Conservation (phyloP, 495 filamentous ascomycete species). For the Penicillium angulare region DNA sequence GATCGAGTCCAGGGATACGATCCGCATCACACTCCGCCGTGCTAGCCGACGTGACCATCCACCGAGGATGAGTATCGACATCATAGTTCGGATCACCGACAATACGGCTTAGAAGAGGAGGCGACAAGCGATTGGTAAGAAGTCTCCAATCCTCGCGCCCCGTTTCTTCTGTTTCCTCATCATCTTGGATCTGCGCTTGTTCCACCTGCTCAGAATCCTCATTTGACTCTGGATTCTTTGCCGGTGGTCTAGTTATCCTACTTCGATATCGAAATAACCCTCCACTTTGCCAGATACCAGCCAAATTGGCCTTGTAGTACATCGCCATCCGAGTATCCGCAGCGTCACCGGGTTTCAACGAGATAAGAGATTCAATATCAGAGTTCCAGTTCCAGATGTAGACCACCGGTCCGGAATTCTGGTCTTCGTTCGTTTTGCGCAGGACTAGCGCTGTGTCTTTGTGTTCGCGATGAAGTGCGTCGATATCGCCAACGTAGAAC, state of each 20-base stretch:
- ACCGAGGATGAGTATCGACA: conserved; percentile 39
- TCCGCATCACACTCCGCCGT: conserved; percentile 45
- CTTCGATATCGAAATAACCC: conserved; percentile 44
- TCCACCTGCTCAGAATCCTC: conserved; percentile 1
- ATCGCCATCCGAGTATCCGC: conserved; percentile 32
- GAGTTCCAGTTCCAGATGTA: conserved; percentile 48
- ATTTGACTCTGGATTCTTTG: conserved; percentile 7
- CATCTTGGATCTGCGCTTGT: conserved; percentile 16
- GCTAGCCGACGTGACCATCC: conserved; percentile 48
- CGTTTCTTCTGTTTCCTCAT: conserved; percentile 31
- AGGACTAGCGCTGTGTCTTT: conserved; percentile 15
- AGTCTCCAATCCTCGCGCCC: conserved; percentile 38
- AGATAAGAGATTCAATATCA: conserved; percentile 31
- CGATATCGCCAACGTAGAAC: conserved; percentile 52
- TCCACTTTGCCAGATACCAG: conserved; percentile 39
- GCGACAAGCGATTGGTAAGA: conserved; percentile 41
- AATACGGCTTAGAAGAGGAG: conserved; percentile 39
- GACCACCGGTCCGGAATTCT: conserved; percentile 24
- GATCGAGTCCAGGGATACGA: conserved; percentile 49
- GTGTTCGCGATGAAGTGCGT: conserved; percentile 7
- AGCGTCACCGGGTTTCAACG: conserved; percentile 25
- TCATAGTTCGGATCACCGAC: conserved; percentile 35
- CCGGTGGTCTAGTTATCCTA: conserved; percentile 30
- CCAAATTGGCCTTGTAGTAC: conserved; percentile 42
- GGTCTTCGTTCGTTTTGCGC: background rate